Base-by-base conservation (phyloP, 768 basidiomycete genomes). In the Guyanaporus albipodus region DNA sequence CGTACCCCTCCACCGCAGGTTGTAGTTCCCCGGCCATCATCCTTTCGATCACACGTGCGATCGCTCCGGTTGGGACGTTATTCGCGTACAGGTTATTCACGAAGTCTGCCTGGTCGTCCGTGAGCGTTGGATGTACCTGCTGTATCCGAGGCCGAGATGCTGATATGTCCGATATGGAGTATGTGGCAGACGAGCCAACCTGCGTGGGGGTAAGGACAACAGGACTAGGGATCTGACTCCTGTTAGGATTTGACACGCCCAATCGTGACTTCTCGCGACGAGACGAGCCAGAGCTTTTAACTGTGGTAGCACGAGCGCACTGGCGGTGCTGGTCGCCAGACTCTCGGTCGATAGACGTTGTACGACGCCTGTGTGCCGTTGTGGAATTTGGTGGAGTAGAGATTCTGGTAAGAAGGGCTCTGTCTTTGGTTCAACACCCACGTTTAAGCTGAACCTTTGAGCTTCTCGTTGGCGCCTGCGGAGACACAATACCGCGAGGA, bases 31-130 rank as follows among this genome's bases (percentile, higher is more conserved):
- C 47, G 28, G 57, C 49, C 15, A 58, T 45, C 49, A 59, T 58
- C 22, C 57, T 34, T 37, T 54, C 56, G 29, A 58, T 59, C 12
- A 58, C 53, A 3, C 56, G 50, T 7, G 53, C 52, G 15, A 58
- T 41, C 33, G 48, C 57, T n/a, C 19, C 32, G 2, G 53, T 44
- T 7, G 57, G 56, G 15, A 58, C 39, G 21, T 50, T 54, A 14
- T 55, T 52, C 24, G 33, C 17, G 14, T 52, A 52, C 23, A 58
- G 27, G 31, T 12, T 48, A 21, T 55, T 54, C 23, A 55, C 43
- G 34, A 55, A 58, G 42, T 57, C 52, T 15, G 49, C 57, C 44
- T 56, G 55, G 31, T 54, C 49, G 14, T 55, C 53, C 32, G 53
- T 53, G 6, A 56, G 46, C 44, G 26, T 44, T 6, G 53, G 41